phyloP scores from a whole-genome alignment of 2,329 filamentous ascomycete genomes.

The Cytospora mali region DNA sequence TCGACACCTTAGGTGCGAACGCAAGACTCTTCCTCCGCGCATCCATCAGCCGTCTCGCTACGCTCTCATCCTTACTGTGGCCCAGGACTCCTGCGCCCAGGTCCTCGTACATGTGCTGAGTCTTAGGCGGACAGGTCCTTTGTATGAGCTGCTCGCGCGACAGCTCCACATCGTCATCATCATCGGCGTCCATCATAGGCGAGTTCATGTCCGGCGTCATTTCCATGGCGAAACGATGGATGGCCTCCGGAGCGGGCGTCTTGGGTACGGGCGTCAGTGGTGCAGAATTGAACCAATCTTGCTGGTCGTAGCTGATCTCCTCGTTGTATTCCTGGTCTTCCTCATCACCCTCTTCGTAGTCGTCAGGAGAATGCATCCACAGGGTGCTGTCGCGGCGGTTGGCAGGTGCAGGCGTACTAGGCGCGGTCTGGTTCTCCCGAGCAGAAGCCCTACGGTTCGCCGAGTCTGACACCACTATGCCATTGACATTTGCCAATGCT shows the following conservation, averaged over 20 bases:
- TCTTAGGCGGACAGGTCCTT: conserved; percentile 59
- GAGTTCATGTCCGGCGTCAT: conserved; percentile 46
- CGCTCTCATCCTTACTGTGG: conserved; percentile 56
- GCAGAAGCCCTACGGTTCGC: conserved; percentile 30
- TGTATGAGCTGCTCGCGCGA: conserved; percentile 47
- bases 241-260: conserved; percentile 58
- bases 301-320: conserved; percentile 44
- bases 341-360: conserved; percentile 39
- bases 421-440: conserved; percentile 44
- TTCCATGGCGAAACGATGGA: conserved; percentile 55
- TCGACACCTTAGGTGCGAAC: conserved; percentile 74
- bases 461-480: conserved; percentile 56
- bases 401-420: conserved; percentile 47
- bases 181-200: conserved; percentile 40
- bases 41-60: conserved; percentile 67
- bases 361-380: conserved; percentile 59
- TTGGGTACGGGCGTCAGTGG: conserved; percentile 60
- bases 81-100: conserved; percentile 50
- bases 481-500: conserved; percentile 69
- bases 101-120: conserved; percentile 39
- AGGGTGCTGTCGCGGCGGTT: conserved; percentile 57
- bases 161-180: conserved; percentile 36
- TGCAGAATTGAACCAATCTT: conserved; percentile 37
- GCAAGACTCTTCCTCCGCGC: conserved; percentile 77
- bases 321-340: conserved; percentile 40